These are phyloP conservation scores for Suillus subalutaceus DNA, from an alignment of 768 basidiomycete species.

Conservation along the genomic window DNA sequence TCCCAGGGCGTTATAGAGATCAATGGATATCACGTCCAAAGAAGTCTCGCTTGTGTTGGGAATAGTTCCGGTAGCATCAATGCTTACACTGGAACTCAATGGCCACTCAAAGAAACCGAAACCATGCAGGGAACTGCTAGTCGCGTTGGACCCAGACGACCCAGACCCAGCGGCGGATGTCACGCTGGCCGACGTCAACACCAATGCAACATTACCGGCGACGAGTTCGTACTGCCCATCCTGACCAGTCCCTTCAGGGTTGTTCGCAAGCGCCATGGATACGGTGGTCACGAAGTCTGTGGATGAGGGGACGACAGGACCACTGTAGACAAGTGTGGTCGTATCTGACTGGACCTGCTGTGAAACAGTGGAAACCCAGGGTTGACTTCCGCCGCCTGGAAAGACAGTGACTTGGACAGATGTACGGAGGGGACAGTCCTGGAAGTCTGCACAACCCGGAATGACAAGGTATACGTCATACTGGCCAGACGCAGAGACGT, in stretches of 20 bases:
- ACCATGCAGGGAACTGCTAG: conserved; percentile 44
- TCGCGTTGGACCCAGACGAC: conserved; percentile 32
- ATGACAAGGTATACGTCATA: conserved; percentile 86
- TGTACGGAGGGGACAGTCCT: conserved; percentile 81
- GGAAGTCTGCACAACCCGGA: conserved; percentile 82
- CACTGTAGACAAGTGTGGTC: conserved; percentile 71
- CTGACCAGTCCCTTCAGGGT: conserved; percentile 63
- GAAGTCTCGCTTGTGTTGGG: conserved; percentile 72
- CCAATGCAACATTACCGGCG: conserved; percentile 83
- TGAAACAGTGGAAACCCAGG: conserved; percentile 69
- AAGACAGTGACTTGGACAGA: conserved; percentile 82
- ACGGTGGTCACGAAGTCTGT: conserved; percentile 74
- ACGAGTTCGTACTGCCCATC: conserved; percentile 79
- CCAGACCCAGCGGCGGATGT: conserved; percentile 37
- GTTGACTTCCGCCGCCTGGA: conserved; percentile 67
- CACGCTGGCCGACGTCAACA: conserved; percentile 64
- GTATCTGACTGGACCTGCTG: conserved; percentile 72
- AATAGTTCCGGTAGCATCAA: conserved; percentile 64
- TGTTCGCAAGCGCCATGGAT: conserved; percentile 69
- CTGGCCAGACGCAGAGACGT: conserved; percentile 85
- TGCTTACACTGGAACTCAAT: conserved; percentile 41
- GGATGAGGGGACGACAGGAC: conserved; percentile 78
- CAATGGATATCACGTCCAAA: conserved; percentile 63
- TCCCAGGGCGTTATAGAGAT: conserved; percentile 65
- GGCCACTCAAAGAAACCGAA: conserved; percentile 95